Evolutionary conservation across 164 flowering plant species (phyloP), one percentile per base, ranked within the genome.

Genomic region (Protea cynaroides): DNA sequence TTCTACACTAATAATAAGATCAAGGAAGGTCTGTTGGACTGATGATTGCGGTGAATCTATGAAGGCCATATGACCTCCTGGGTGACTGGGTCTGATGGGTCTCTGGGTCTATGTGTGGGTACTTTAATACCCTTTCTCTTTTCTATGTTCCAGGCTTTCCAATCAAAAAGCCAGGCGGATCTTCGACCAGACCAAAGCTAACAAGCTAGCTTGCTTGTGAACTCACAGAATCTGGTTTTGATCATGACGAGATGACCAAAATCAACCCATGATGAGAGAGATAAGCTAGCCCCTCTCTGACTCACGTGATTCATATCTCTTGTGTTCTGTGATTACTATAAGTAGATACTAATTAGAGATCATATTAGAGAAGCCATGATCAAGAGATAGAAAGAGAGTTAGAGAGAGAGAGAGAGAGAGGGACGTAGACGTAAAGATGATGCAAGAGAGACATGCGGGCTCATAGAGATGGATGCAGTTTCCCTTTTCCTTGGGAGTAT

Each of bases 401-500:
- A 6, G 36, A 23, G 29, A 17, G 38, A 25, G 52, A 9, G 9
- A 4, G 61, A 17, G 62, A 59, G 21, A 18, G 2, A 15, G 15
- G 18, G 15, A 18, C 52, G 17, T 44, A 11, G 17, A 44, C 17
- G 17, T 47, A 6, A 2, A 12, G 52, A 47, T 47, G 52, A 47
- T 47, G 17, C 19, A 47, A 5, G 46, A 47, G 52, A 47, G 7
- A 47, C 15, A 14, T n/a, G 0, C n/a, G 49, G 49, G 8, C 4
- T 44, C 12, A 47, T 15, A 47, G 52, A 47, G 52, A 47, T 5
- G 17, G 51, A 47, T 14, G 52, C 24, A 66, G 25, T 61, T 74
- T 82, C 81, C 83, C 73, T 78, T 74, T 78, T 74, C 76, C 75
- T 78, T 76, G 82, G 83, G 86, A 72, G 76, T 78, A 40, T 77